Evolutionary conservation across 345 rosid genomes (phyloP), one percentile per base, ranked within the genome.

Genomic region (Citrus unshiu): DNA sequence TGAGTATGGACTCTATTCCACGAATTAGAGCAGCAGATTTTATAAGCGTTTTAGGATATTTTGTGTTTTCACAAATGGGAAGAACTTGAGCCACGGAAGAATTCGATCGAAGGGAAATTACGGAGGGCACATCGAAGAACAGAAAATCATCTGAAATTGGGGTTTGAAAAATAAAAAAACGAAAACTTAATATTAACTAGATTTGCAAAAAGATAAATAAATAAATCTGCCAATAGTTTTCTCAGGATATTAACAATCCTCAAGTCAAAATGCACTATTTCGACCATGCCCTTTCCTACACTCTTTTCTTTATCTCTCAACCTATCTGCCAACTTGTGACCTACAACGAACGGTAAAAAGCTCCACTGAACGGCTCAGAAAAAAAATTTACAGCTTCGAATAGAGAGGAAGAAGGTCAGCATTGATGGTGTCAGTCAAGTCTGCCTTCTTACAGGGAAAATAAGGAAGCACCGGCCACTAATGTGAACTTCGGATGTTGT

Each of bases 361-460:
- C 78, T 70, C 88, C 78, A 62, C 77, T 51, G 76, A 68, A 82
- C 80, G 27, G 51, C 73, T 10, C 51, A 30, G 72, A 12, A 35
- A 32, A 81, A 56, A 80, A 56, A 73, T 83, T 46, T 67, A 86
- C 87, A 89, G 78, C 84, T 86, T 61, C 84, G 76, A 70, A 85
- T 80, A 76, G 82, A 80, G 58, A 54, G 82, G 82, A 81, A 19
- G 79, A 70, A 40, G 85, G 69, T 64, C 54, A 51, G 75, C 75
- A 27, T 49, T 70, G 70, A 67, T 22, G 12, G 78, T 16, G 54
- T 80, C 72, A 25, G 37, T 66, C 39, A 66, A 68, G 62, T 14
- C 58, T 34, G 77, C 68, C 58, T 60, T 61, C 58, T 25, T 62
- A 35, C 29, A 18, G 32, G 6, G 32, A 68, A 74, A 27, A 9